Conservation (phyloP, 306 rosid species). For the Inga leiocalycina region DNA sequence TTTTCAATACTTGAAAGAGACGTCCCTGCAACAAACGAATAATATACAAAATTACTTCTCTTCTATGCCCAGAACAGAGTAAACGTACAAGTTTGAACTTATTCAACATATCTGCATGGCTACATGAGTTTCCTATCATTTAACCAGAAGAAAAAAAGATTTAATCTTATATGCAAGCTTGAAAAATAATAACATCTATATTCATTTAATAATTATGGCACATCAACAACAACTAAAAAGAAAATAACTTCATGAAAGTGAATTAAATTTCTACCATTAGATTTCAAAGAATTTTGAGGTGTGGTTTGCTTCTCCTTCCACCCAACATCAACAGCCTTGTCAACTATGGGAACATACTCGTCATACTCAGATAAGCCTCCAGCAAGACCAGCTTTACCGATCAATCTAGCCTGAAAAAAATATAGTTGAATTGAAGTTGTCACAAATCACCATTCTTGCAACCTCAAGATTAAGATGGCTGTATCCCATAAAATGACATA, state of each 20-base stretch:
- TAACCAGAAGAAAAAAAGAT: neutral
- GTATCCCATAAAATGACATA: neutral
- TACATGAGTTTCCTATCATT: neutral
- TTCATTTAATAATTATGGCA: constrained; percentile 28
- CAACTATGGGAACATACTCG: constrained; percentile 82
- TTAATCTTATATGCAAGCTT: neutral
- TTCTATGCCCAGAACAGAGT: constrained; percentile 11
- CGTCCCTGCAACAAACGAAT: constrained; percentile 53
- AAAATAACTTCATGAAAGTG: constrained; percentile 17
- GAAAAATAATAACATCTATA: neutral
- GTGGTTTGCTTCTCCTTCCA: constrained; percentile 52
- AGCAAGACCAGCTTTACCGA: constrained; percentile 41
- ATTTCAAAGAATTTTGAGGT: constrained; percentile 39
- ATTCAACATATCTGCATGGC: constrained; percentile 18
- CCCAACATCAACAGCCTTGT: constrained; percentile 75
- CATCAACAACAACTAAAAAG: constrained; percentile 7
- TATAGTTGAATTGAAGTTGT: constrained; percentile 14
- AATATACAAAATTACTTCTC: constrained; percentile 23
- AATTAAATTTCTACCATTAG: constrained; percentile 54
- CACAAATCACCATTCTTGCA: constrained; percentile 4
- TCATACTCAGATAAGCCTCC: constrained; percentile 58
- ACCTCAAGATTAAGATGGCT: constrained; percentile 15
- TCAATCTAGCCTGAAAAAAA: constrained; percentile 67
- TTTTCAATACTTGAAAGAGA: constrained; percentile 33
- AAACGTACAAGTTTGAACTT: constrained; percentile 11